Evolutionary conservation across 495 filamentous ascomycete species (phyloP).

Genomic region (Aspergillus biplanus): DNA sequence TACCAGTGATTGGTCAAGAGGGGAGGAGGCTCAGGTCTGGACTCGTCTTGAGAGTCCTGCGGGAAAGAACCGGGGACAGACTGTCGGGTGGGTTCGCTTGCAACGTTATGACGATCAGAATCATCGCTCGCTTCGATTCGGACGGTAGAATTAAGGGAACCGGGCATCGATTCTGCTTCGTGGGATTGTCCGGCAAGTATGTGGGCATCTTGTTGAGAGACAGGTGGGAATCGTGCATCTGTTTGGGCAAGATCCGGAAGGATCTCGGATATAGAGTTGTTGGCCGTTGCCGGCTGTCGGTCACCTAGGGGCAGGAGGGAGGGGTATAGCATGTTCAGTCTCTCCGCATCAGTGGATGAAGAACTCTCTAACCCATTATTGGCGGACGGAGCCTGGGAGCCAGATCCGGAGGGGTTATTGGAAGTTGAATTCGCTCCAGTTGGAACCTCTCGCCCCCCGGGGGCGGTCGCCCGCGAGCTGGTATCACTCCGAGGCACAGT

Average conservation of each 20-base stretch:
- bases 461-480: neutral
- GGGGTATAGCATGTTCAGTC: slow-evolving; percentile 34
- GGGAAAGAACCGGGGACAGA: slow-evolving; percentile 25
- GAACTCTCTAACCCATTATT: slow-evolving; percentile 6
- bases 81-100: neutral
- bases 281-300: slow-evolving; percentile 1
- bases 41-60: slow-evolving; percentile 14
- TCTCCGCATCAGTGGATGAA: slow-evolving; percentile 23
- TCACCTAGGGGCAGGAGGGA: slow-evolving; percentile 31
- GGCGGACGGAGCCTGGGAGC: neutral
- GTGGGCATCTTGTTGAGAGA: slow-evolving; percentile 50
- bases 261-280: slow-evolving; percentile 15
- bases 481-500: neutral
- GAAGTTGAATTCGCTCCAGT: slow-evolving; percentile 13
- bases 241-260: slow-evolving; percentile 30
- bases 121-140: neutral
- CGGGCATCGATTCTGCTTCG: neutral
- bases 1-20: neutral
- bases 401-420: neutral
- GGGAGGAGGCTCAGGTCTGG: neutral
- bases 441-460: neutral
- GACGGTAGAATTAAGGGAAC: neutral
- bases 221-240: slow-evolving; percentile 45
- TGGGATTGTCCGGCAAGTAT: slow-evolving; percentile 33
- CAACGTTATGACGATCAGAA: neutral